Evolutionary conservation across 2,329 filamentous ascomycete species (phyloP), one percentile per base, ranked within the genome.

Genomic region (Colletotrichum tabaci): DNA sequence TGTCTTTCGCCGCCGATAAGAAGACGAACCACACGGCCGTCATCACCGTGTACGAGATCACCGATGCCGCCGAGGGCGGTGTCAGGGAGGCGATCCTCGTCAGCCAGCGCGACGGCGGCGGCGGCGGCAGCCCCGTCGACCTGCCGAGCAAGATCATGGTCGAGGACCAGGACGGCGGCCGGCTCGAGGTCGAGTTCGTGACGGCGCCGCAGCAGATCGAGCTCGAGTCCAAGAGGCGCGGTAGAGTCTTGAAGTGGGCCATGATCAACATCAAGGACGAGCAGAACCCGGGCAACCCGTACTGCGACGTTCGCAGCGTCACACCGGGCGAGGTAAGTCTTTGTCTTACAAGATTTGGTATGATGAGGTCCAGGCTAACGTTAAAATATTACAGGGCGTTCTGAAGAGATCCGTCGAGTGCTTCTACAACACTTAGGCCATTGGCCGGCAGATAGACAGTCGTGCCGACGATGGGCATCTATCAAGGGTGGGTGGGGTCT

Each of bases 51-150:
- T 56, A 42, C 50, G 60, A 68, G 16, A 15, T 52, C 18, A 13
- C 53, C 12, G n/a, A 9, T 35, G 2, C 30, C 30, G 26, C 26
- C 26, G 26, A 1, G 26, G 30, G 30, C 30, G 8, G 21, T 0
- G 13, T 21, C 6, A n/a, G 44, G 18, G 52, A 64, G 35, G 30
- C 5, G 23, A 46, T 65, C 65, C 21, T 55, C 68, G 8, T 77
- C 75, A 16, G 76, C 76, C 21, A 75, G 76, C 10, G 61, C 74
- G 53, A 78, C 77, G 12, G 78, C 78, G 12, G 79, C 78, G 1
- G 71, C 75, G 10, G 74, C 77, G 78, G 74, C 79, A 23, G 74
- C 71, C 18, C 74, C 74, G 44, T 44, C 4, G 23, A 57, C 16
- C 23, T 68, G 35, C 66, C 66, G 6, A 46, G 52, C 26, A 18